These are phyloP conservation scores for Solanum megistacrolobum DNA, from an alignment of 257 asterid genomes.

Conservation along the genomic window DNA sequence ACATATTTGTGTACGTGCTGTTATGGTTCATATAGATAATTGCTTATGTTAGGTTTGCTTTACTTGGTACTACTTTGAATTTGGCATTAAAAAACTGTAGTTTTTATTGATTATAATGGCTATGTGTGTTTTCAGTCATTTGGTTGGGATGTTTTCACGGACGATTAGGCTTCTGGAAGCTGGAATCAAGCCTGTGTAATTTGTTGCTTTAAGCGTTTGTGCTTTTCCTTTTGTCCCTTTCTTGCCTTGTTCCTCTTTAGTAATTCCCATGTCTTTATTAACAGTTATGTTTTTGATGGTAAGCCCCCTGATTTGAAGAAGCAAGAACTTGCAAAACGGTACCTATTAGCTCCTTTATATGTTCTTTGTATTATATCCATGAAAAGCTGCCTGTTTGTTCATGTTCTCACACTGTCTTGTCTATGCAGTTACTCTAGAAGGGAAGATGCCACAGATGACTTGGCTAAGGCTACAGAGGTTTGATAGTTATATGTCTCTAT, in stretches of 20 bases:
- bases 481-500: not conserved
- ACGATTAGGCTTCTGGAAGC: conserved; percentile 97
- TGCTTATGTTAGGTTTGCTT: not conserved
- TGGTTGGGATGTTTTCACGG: conserved; percentile 91
- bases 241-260: not conserved
- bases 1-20: not conserved
- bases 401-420: not conserved
- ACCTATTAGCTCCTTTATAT: conserved; percentile 9
- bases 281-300: conserved; percentile 92
- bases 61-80: not conserved
- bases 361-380: conserved; percentile 1
- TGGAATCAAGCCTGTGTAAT: conserved; percentile 96
- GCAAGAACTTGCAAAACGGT: conserved; percentile 98
- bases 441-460: conserved; percentile 80
- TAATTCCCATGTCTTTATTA: conserved; percentile 2
- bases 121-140: conserved; percentile 46
- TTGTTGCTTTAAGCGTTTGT: conserved; percentile 5
- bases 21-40: not conserved
- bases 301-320: conserved; percentile 93
- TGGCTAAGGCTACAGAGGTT: conserved; percentile 79
- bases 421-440: conserved; percentile 72
- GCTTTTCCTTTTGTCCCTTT: not conserved
- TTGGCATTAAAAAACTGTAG: not conserved
- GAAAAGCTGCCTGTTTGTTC: not conserved
- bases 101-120: not conserved